These are phyloP conservation scores for Aspergillus unguis DNA, from an alignment of 2,329 filamentous ascomycete species.

Conservation along the genomic window DNA sequence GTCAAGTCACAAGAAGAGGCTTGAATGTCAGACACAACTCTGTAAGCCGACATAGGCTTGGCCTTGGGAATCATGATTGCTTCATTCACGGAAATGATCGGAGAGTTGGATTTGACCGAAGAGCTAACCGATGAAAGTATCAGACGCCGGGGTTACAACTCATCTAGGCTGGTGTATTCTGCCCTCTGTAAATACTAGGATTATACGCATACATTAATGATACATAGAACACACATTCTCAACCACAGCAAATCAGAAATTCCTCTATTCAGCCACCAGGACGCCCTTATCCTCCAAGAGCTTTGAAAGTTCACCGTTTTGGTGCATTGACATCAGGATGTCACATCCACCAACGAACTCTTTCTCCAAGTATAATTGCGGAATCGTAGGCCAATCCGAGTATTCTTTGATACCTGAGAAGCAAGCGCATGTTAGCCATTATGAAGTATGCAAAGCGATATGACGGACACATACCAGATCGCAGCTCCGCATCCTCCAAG, in stretches of 20 bases:
- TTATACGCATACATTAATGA: slow-evolving; percentile 5
- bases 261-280: slow-evolving; percentile 58
- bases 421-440: neutral
- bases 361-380: slow-evolving; percentile 90
- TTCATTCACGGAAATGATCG: too few relatives aligned
- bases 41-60: neutral
- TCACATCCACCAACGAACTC: slow-evolving; percentile 98
- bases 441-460: neutral
- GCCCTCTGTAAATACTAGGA: neutral
- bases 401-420: slow-evolving; percentile 90
- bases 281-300: slow-evolving; percentile 88
- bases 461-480: slow-evolving; percentile 60
- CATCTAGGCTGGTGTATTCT: neutral
- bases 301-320: slow-evolving; percentile 89
- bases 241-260: neutral
- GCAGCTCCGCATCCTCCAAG: slow-evolving; percentile 81
- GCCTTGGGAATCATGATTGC: neutral
- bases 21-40: neutral
- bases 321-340: slow-evolving; percentile 94
- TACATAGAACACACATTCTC: neutral
- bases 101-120: too few relatives aligned
- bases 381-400: slow-evolving; percentile 98
- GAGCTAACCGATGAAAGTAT: too few relatives aligned
- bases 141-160: too few relatives aligned
- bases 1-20: slow-evolving; percentile 58